Conservation (phyloP, 2,329 filamentous ascomycete genomes). For the Didymella exigua region DNA sequence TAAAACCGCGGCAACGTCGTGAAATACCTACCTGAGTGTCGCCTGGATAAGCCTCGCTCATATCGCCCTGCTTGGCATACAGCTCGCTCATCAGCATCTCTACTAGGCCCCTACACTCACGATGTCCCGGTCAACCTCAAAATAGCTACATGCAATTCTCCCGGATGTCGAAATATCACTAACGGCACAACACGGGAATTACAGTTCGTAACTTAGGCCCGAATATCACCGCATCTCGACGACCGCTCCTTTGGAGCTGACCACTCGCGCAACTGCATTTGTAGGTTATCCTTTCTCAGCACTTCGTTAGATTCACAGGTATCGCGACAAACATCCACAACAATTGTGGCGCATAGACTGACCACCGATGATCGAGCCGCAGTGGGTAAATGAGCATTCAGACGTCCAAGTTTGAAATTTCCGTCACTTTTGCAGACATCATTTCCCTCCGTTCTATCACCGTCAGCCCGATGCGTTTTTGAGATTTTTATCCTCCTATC, state of each 20-base stretch:
- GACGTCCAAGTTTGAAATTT: neutral
- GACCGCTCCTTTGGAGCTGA: neutral
- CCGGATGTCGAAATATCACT: neutral
- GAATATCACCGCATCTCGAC: neutral
- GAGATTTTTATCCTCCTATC: neutral
- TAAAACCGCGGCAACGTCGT: constrained; percentile 4
- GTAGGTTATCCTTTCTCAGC: neutral
- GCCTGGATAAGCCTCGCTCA: neutral
- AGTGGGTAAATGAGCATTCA: neutral
- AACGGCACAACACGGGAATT: neutral
- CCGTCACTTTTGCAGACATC: neutral
- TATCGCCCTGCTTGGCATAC: neutral
- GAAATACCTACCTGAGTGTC: neutral
- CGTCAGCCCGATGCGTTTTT: neutral
- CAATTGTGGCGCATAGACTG: neutral
- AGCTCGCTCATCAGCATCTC: neutral
- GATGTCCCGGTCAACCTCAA: neutral
- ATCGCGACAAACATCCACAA: neutral
- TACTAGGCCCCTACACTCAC: neutral
- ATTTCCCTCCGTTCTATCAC: neutral
- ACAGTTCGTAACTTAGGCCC: neutral
- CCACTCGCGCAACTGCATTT: neutral
- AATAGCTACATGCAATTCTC: constrained; percentile 5
- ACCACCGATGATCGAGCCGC: neutral
- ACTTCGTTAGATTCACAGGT: neutral